Evolutionary conservation across 495 filamentous ascomycete genomes (phyloP).

Genomic region (Trichoderma gamsii): DNA sequence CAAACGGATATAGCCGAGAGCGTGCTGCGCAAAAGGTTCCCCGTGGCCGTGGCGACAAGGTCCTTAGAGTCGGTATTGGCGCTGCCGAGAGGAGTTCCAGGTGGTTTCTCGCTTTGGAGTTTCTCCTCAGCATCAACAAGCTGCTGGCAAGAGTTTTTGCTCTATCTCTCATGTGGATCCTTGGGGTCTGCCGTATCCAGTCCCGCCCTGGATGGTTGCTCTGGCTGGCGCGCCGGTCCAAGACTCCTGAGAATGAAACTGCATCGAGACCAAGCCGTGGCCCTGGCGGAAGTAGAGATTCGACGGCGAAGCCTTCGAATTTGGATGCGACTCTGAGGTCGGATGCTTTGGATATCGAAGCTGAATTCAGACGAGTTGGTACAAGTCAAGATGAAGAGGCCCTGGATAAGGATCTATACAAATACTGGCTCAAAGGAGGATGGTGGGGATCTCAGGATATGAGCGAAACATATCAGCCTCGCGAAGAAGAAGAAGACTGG

Average conservation of each 20-base stretch:
- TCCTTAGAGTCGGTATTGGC: slow-evolving; percentile 62
- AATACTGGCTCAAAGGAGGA: slow-evolving; percentile 71
- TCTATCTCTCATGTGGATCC: slow-evolving; percentile 44
- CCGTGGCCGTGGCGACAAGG: slow-evolving; percentile 41
- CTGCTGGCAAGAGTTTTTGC: slow-evolving; percentile 57
- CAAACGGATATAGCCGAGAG: slow-evolving; percentile 65
- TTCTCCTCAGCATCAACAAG: slow-evolving; percentile 64
- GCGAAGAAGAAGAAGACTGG: slow-evolving; percentile 56
- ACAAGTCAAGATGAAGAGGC: slow-evolving; percentile 1
- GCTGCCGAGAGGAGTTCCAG: slow-evolving; percentile 65
- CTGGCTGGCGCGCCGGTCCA: slow-evolving; percentile 42
- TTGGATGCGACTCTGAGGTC: neutral
- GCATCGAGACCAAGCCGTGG: neutral
- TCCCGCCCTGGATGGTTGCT: slow-evolving; percentile 59
- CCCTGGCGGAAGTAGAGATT: neutral
- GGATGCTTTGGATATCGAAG: slow-evolving; percentile 13
- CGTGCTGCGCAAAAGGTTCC: slow-evolving; percentile 49
- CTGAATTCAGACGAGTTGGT: slow-evolving; percentile 7
- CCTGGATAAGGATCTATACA: slow-evolving; percentile 66
- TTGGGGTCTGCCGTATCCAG: slow-evolving; percentile 56
- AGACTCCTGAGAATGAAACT: slow-evolving; percentile 18
- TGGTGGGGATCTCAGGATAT: slow-evolving; percentile 77
- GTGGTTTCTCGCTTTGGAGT: slow-evolving; percentile 66
- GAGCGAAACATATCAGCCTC: slow-evolving; percentile 61
- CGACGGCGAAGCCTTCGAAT: neutral